Conservation (phyloP, 2,329 filamentous ascomycete species). For the Claviceps sp. region DNA sequence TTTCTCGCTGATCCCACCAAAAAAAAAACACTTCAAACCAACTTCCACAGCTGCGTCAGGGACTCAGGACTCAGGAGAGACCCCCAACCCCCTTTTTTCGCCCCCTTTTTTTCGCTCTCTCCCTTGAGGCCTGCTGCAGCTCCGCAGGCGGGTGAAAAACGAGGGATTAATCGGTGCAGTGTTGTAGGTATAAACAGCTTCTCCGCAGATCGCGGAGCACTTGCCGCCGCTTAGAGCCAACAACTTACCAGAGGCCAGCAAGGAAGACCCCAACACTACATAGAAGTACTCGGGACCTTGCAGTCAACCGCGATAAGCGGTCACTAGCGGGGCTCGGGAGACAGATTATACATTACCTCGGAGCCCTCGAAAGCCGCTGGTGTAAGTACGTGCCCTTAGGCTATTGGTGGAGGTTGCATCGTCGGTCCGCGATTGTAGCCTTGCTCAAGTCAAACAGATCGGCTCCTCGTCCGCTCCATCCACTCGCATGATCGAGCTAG, state of each 20-base stretch:
- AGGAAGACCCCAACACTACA: neutral
- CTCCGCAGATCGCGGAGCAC: neutral
- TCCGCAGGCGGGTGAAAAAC: neutral
- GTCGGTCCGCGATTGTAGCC: neutral
- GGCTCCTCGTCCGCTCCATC: neutral
- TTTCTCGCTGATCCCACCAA: neutral
- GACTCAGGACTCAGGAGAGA: neutral
- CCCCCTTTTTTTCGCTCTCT: neutral
- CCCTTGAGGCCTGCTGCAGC: neutral
- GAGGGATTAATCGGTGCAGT: neutral
- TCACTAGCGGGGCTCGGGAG: neutral
- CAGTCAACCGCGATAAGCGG: too few species aligned
- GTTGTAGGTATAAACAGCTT: neutral
- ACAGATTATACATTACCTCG: neutral
- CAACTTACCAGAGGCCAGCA: neutral
- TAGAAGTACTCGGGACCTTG: too few species aligned
- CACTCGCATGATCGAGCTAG: neutral
- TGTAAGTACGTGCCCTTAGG: neutral
- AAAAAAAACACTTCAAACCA: neutral
- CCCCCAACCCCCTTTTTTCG: neutral
- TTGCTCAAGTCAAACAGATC: neutral
- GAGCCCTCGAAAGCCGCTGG: neutral
- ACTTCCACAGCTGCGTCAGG: neutral
- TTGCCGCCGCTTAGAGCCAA: neutral
- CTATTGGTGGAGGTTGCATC: neutral